Conservation (phyloP, 306 rosid species). For the Castanopsis chinensis region DNA sequence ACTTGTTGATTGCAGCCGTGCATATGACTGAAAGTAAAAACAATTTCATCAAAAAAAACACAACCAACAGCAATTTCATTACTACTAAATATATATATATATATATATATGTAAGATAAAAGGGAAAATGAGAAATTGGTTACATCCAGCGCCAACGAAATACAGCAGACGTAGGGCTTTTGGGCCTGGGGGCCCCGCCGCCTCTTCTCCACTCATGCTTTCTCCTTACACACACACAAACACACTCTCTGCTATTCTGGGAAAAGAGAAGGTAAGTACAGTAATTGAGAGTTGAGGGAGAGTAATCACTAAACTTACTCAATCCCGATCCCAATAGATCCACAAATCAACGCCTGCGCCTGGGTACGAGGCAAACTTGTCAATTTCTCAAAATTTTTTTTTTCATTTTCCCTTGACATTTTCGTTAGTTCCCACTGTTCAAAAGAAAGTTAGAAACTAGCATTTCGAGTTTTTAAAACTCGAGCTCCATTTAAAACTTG, state of each 20-base stretch:
- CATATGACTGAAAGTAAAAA: constrained; percentile 42
- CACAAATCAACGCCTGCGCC: too few species aligned
- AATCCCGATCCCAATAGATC: too few species aligned
- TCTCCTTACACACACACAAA: neutral
- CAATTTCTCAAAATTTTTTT: too few species aligned
- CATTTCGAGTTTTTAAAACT: too few species aligned
- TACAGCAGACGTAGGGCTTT: constrained; percentile 61
- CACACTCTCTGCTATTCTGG: neutral
- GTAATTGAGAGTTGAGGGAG: too few species aligned
- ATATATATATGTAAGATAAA: neutral
- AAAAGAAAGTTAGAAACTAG: too few species aligned
- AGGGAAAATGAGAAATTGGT: constrained; percentile 12
- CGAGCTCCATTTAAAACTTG: too few species aligned
- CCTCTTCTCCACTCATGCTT: constrained; percentile 76
- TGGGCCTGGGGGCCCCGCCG: constrained; percentile 84
- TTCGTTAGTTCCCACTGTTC: too few species aligned
- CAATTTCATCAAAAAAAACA: neutral
- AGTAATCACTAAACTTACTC: too few species aligned
- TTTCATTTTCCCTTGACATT: too few species aligned
- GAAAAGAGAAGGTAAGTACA: neutral
- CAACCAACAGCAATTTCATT: neutral
- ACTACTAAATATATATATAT: too few species aligned
- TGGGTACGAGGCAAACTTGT: too few species aligned
- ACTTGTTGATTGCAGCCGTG: constrained; percentile 50
- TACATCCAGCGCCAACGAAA: constrained; percentile 86